Percentiles rank a stretch among this genome's conserved stretches.
Evolutionary conservation across 106 monocot species (phyloP).

Genomic region (Dioscorea alata): DNA sequence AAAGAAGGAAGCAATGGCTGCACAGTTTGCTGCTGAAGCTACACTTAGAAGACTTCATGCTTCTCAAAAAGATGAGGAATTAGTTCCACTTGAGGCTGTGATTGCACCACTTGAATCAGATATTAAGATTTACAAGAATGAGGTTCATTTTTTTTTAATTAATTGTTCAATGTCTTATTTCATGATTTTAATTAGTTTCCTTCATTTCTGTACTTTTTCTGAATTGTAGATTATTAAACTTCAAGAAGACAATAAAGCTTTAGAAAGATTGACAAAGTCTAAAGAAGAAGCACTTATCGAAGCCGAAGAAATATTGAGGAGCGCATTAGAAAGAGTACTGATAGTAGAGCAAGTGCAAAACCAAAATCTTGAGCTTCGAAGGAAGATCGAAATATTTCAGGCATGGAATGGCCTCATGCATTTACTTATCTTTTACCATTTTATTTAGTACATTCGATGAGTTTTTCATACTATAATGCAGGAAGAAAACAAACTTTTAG

Average conservation of each 20-base stretch:
- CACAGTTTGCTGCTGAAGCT: slow-evolving; percentile 69
- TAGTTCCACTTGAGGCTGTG: slow-evolving; percentile 24
- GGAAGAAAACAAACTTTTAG: slow-evolving; percentile 62
- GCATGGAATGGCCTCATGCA: not conserved
- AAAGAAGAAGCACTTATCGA: slow-evolving; percentile 42
- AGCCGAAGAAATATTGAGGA: slow-evolving; percentile 22
- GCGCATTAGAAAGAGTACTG: slow-evolving; percentile 25
- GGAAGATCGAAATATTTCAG: slow-evolving; percentile 35
- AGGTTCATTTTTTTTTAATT: slow-evolving; percentile 12
- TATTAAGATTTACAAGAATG: slow-evolving; percentile 25
- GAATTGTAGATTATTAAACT: slow-evolving; percentile 20
- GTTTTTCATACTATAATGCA: slow-evolving; percentile 4
- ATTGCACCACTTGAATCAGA: slow-evolving; percentile 41
- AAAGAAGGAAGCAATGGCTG: slow-evolving; percentile 61
- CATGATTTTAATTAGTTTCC: not conserved
- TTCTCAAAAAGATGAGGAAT: slow-evolving; percentile 33
- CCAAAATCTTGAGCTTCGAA: slow-evolving; percentile 35
- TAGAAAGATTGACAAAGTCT: slow-evolving; percentile 31
- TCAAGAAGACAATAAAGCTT: slow-evolving; percentile 33
- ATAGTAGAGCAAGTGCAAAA: slow-evolving; percentile 40
- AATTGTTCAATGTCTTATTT: not conserved
- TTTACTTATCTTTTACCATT: too few species aligned
- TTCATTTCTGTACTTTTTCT: not conserved
- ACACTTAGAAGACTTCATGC: slow-evolving; percentile 60
- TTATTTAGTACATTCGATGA: too few species aligned